Evolutionary conservation across 495 filamentous ascomycete genomes (phyloP), one percentile per base, ranked within the genome.

Genomic region (Neurospora tetrasperma): DNA sequence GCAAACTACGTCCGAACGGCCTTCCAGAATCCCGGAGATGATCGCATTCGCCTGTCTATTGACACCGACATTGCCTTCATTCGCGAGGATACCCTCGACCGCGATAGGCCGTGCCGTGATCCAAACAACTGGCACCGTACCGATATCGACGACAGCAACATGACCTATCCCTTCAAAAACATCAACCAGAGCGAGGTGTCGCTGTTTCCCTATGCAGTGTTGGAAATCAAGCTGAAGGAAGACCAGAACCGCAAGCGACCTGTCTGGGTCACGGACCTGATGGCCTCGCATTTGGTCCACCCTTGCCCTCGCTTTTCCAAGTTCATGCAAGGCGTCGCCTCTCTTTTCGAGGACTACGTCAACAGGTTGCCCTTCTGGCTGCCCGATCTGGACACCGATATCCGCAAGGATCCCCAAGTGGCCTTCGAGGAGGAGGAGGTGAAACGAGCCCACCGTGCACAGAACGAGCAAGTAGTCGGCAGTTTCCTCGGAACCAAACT

Each of bases 321-420:
- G 79, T 98, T 98, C 77, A 92, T 95, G 27, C 96, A 99, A 76
- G 96, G 96, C 73, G 90, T 96, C 2, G 94, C 94, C 14, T 88
- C 90, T 44, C 85, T 98, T 9, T 98, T 97, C 77, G 96, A 98
- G 73, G 96, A 98, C 79, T 85, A 97, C 78, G 95, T 99, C 80
- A 98, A 98, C 82, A 93, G 87, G 72, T 90, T 99, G 72, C 96
- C 96, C 5, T 97, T 98, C 86, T 99, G 96, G 96, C 88, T 98
- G 4, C 87, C 90, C 73, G 92, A 94, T 71, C 83, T 98, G 11
- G 95, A 97, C 75, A 93, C 88, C 42, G 96, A 99, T 76, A 98
- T 99, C 76, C 89, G 94, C 70, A 92, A 91, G 75, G 96, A 99
- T 79, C 96, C 96, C 3, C 90, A 96, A 78, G 87, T 88, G 42